phyloP scores from a whole-genome alignment of 805 yeast species.

The Candida argentea region DNA sequence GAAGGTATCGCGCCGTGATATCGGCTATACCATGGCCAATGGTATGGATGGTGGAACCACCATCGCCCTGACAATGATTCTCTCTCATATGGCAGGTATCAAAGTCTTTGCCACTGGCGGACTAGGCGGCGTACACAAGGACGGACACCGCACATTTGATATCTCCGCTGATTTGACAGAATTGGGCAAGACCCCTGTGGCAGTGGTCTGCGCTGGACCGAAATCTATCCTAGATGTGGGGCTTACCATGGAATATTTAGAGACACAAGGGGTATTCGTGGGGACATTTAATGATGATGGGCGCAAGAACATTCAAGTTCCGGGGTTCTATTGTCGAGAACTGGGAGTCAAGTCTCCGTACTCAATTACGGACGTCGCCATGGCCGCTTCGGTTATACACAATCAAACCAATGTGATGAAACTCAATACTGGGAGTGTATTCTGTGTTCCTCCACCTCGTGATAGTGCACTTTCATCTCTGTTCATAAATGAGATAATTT shows the following conservation, averaged over 20 bases:
- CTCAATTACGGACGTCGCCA: conserved; percentile 37
- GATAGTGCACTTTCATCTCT: conserved; percentile 46
- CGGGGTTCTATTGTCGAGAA: conserved; percentile 75
- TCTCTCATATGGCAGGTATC: conserved; percentile 67
- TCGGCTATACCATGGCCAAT: conserved; percentile 58
- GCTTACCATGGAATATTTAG: conserved; percentile 75
- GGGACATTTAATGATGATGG: conserved; percentile 51
- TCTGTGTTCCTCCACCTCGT: conserved; percentile 76
- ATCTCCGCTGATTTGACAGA: conserved; percentile 84
- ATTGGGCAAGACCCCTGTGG: conserved; percentile 69
- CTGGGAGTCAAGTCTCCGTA: conserved; percentile 69
- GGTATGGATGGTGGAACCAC: conserved; percentile 79
- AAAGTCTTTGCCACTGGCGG: conserved; percentile 90
- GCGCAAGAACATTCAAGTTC: conserved; percentile 37
- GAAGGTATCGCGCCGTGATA: conserved; percentile 75
- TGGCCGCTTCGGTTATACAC: conserved; percentile 56
- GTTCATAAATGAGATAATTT: conserved; percentile 46
- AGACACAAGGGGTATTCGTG: conserved; percentile 86
- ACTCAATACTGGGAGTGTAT: conserved; percentile 57
- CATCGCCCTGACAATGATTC: conserved; percentile 79
- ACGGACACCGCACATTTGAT: conserved; percentile 68
- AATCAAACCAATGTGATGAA: conserved; percentile 34
- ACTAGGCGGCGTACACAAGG: conserved; percentile 82
- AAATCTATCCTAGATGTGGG: conserved; percentile 75
- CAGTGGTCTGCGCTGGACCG: conserved; percentile 91